A percentile compares a stretch with the other conserved stretches of the same genome.
phyloP scores from a whole-genome alignment of 2,329 filamentous ascomycete species.

The Microcera coccophila region DNA sequence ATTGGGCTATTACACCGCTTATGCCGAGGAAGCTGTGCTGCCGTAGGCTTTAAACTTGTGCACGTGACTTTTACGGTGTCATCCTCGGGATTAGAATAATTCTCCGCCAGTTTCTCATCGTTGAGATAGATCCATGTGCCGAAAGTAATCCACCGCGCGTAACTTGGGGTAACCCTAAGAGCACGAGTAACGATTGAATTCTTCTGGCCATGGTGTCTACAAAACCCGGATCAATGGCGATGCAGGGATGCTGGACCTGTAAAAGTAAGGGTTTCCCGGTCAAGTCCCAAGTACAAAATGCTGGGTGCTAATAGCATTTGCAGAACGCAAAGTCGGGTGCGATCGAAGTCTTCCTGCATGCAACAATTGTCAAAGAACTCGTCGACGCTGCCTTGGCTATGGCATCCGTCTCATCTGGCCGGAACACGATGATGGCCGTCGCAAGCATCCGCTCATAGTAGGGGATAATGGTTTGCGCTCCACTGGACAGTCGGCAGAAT shows the following conservation, averaged over 20 bases:
- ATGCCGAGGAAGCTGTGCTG: too few relatives aligned
- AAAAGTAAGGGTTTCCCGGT: constrained; percentile 5
- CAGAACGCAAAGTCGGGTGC: constrained; percentile 47
- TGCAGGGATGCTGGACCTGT: constrained; percentile 14
- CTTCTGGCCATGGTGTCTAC: too few relatives aligned
- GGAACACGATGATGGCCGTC: constrained; percentile 43
- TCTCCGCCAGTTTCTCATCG: too few relatives aligned
- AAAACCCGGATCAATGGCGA: too few relatives aligned
- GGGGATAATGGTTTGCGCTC: neutral
- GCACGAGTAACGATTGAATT: too few relatives aligned
- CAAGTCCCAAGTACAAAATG: neutral
- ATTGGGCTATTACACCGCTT: too few relatives aligned
- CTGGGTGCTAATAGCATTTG: neutral
- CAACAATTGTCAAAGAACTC: constrained; percentile 41
- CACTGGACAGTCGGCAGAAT: constrained; percentile 19
- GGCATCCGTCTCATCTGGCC: constrained; percentile 46
- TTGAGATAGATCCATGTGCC: too few relatives aligned
- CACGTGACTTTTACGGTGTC: too few relatives aligned
- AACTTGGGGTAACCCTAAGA: too few relatives aligned
- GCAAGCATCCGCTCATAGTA: constrained; percentile 12
- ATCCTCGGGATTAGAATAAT: too few relatives aligned
- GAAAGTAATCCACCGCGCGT: too few relatives aligned
- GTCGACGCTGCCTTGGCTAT: constrained; percentile 42
- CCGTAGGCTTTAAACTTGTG: too few relatives aligned
- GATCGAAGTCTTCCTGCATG: constrained; percentile 42